Base-by-base conservation (phyloP, 1,139 yeast genomes). In the Lodderomyces pseudojiufengensis region DNA sequence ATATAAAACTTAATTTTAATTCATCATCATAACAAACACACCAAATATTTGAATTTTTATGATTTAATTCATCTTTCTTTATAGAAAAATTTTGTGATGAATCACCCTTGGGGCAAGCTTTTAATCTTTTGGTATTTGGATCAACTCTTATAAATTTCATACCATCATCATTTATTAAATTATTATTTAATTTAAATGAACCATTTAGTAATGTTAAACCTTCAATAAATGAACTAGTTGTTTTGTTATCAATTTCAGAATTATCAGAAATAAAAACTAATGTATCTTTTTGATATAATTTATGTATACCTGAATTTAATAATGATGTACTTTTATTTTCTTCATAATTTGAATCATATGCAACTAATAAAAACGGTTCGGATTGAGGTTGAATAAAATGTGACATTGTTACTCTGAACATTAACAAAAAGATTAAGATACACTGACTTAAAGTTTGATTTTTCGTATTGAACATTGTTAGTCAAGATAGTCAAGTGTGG, bases 21-120 rank as follows among this genome's bases (percentile, higher is more conserved):
- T 25, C 30, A 5, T 16, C 31, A 24, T 32, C 30, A 24, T 30
- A 23, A 29, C 44, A 41, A 12, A 29, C 27, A 5, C 35, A 25
- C 44, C 44, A 41, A 15, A n/a, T 16, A n/a, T 24, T 29, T 9
- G 31, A 22, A 15, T 32, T 27, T 3, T 27, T 12, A 21, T 31
- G 35, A 11, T 20, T 20, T 13, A 41, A 28, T 24, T 13, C 14
- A 20, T 32, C 40, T 13, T 29, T 27, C 3, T 22, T 14, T 16
- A 41, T 28, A 3, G 31, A 27, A 21, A 41, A 41, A 11, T 29
- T 38, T 7, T 6, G n/a, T 4, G 42, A 38, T 4, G 37, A 31
- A 5, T 11, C n/a, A 4, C 42, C 42, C 7, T 31, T 32, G 8
- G 44, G 44, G 32, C 44, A 41, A 4, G 36, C 20, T 24, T 41